Base-by-base conservation (phyloP, 345 rosid genomes). In the Mercurialis annua region DNA sequence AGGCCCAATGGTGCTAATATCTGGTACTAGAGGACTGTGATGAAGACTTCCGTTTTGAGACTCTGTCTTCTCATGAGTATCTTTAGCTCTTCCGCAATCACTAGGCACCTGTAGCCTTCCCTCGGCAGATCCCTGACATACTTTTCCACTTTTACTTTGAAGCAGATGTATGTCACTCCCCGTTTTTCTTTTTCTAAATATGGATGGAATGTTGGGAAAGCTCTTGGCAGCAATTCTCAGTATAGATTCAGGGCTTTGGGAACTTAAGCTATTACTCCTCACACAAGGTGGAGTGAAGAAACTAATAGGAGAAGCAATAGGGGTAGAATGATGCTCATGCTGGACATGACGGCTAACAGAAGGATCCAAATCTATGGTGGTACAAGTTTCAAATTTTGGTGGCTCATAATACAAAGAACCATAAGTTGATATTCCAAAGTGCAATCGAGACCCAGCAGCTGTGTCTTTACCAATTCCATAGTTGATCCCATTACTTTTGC, bases 191-290 rank as follows among this genome's bases (percentile, higher is more conserved):
- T 88, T 95, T 71, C 97, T 82, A 66, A 85, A 81, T 44, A 95
- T 95, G 29, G 99, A 92, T 67, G 99, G 99, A 44, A 92, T 92
- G 72, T 88, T 84, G 30, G 97, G 93, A 75, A 76, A 95, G 62
- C 81, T 92, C 71, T 82, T 84, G 23, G 97, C 98, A 73, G 96
- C 97, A 54, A 76, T 79, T 76, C 84, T 88, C 73, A 95, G 78
- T 49, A 82, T 75, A 70, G 89, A 84, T 74, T 88, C 90, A 38
- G 94, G 97, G 80, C 92, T 90, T 59, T 77, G 83, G 17, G 72
- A 72, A 65, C 73, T 57, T 62, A 73, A 77, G 65, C 73, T 59
- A 46, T 81, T 53, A 53, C 80, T 67, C 76, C 80, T 85, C 74
- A 77, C 84, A 73, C 87, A 66, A 49, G 96, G 88, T 51, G 99